Evolutionary conservation across 1,139 yeast genomes (phyloP), one percentile per base, ranked within the genome.

Genomic region (Candida labiduridarum): DNA sequence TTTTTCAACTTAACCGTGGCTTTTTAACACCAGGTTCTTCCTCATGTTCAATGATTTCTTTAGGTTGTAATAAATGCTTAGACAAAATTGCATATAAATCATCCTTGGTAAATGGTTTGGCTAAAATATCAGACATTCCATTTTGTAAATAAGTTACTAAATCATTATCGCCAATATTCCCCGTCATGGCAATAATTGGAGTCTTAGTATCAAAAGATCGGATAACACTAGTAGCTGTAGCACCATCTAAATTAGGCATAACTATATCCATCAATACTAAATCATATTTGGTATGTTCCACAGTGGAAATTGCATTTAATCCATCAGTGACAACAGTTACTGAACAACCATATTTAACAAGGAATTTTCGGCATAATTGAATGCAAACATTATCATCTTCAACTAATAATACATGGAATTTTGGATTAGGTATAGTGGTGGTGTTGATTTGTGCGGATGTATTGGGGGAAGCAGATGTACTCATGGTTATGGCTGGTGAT

Each of bases 271-370:
- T 90, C 48, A 92, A 71, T 1, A 92, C 96, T 52, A 91, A 72
- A 65, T 91, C 96, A 63, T 87, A 91, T 59, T 84, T 82, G 35
- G 83, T 81, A 51, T 81, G 82, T 64, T 89, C 96, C 45, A 89
- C 85, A 1, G 87, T 86, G 33, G 85, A 81, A 46, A 94, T 90
- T 2, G 97, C 97, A 42, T 89, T 86, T 25, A 92, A 70, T 0
- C 99, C 99, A 69, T 92, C 97, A 15, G 91, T 87, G 0, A 91
- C 97, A 27, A 90, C 90, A 43, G 95, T 94, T 3, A 92, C 96
- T 29, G 90, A 85, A 67, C 97, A 92, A 1, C 98, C 98, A 64
- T 88, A 90, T 62, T 89, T 88, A 60, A 84, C 82, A 54, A 94
- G 68, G 63, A 92, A 89, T 64, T 88, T 88, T 16, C 88, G 78